These are phyloP conservation scores for Daedaleopsis sinensis DNA, from an alignment of 768 basidiomycete species.

Conservation along the genomic window DNA sequence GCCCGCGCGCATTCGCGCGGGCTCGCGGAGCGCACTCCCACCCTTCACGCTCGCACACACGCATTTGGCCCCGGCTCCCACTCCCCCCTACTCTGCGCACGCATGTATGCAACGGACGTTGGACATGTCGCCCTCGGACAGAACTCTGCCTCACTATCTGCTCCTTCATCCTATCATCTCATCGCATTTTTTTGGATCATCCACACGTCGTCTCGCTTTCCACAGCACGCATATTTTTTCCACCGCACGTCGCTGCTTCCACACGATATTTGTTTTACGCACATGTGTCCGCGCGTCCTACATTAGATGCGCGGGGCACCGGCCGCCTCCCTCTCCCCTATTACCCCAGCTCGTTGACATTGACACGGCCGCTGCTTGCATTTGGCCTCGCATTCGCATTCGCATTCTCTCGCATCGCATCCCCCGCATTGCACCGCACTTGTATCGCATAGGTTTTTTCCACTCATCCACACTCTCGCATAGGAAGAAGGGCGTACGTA, in stretches of 20 bases:
- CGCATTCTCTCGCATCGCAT: not conserved
- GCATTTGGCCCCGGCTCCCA: not conserved
- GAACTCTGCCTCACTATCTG: not conserved
- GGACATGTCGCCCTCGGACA: not conserved
- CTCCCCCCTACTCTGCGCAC: not conserved
- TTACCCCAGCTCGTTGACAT: not conserved
- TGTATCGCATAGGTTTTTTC: slow-evolving; percentile 3
- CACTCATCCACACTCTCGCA: not conserved
- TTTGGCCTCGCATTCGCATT: not conserved
- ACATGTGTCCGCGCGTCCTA: not conserved
- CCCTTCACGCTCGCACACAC: not conserved
- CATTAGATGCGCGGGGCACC: too few relatives aligned
- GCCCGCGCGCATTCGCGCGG: not conserved
- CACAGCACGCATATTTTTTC: not conserved
- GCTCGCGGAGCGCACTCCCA: not conserved
- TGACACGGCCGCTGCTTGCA: not conserved
- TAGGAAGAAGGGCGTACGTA: not conserved
- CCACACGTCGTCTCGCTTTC: not conserved
- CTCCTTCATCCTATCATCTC: not conserved
- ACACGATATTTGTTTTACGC: not conserved
- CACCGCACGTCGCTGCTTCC: not conserved
- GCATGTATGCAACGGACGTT: not conserved
- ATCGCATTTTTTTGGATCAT: not conserved
- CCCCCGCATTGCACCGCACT: not conserved
- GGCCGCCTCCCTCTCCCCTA: too few relatives aligned